Evolutionary conservation across 2,329 filamentous ascomycete genomes (phyloP).

Genomic region (Trichoderma citrinoviride): DNA sequence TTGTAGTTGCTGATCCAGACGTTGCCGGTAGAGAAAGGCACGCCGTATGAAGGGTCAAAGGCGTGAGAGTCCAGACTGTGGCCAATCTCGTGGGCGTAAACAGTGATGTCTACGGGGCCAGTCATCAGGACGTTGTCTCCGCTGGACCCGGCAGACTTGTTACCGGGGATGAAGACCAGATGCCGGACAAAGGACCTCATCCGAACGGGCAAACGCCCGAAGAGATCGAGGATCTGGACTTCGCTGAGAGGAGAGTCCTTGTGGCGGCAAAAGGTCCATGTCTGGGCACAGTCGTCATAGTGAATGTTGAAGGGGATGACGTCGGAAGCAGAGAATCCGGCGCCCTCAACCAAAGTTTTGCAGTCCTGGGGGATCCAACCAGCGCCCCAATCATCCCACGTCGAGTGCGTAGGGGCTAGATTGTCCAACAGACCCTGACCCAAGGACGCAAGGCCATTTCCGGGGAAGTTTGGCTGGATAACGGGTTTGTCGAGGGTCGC

Average conservation of each 20-base stretch:
- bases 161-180: slow-evolving; percentile 28
- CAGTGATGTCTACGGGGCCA: slow-evolving; percentile 21
- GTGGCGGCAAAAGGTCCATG: slow-evolving; percentile 36
- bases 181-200: slow-evolving; percentile 30
- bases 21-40: not conserved
- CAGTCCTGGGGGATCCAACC: slow-evolving; percentile 28
- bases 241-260: slow-evolving; percentile 27
- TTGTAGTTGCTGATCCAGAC: slow-evolving; percentile 27
- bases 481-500: slow-evolving; percentile 2
- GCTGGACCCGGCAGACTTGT: slow-evolving; percentile 4
- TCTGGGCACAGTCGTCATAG: slow-evolving; percentile 30
- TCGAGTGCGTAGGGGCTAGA: slow-evolving; percentile 20
- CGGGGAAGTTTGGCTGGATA: slow-evolving; percentile 7
- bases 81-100: slow-evolving; percentile 26
- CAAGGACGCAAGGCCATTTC: slow-evolving; percentile 9
- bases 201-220: slow-evolving; percentile 32
- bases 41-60: slow-evolving; percentile 22
- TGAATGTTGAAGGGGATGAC: slow-evolving; percentile 30
- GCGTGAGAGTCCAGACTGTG: slow-evolving; percentile 27
- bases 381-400: slow-evolving; percentile 26
- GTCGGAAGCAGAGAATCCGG: slow-evolving; percentile 23
- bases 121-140: slow-evolving; percentile 26
- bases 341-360: slow-evolving; percentile 19
- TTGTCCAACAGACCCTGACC: slow-evolving; percentile 19
- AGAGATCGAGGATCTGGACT: slow-evolving; percentile 30